Conservation (phyloP, 177 flowering plant genomes). For the Telopea speciosissima region DNA sequence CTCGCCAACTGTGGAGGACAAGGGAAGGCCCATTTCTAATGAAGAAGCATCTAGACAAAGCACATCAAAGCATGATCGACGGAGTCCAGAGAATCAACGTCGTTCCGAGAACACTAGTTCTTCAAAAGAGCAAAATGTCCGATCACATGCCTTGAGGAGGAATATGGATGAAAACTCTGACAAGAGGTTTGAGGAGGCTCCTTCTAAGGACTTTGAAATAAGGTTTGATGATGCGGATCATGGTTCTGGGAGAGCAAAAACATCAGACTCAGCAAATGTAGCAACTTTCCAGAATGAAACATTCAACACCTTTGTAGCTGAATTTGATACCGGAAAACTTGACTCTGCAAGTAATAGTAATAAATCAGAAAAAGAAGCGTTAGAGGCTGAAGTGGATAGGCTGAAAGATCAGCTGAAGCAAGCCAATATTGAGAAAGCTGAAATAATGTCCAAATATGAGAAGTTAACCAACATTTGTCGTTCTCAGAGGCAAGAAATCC, state of each 20-base stretch:
- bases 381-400: constrained; percentile 65
- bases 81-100: constrained; percentile 21
- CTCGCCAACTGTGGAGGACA: constrained; percentile 35
- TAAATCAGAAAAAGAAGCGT: constrained; percentile 30
- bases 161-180: constrained; percentile 23
- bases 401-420: constrained; percentile 68
- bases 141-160: constrained; percentile 18
- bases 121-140: constrained; percentile 23
- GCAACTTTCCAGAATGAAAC: constrained; percentile 38
- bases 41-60: constrained; percentile 37
- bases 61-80: constrained; percentile 22
- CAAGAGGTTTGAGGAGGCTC: constrained; percentile 21
- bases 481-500: constrained; percentile 91
- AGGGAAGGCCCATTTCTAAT: constrained; percentile 46
- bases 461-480: constrained; percentile 89
- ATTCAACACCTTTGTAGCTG: constrained; percentile 76
- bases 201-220: constrained; percentile 46
- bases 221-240: constrained; percentile 30
- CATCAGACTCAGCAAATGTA: constrained; percentile 30
- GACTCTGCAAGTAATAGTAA: constrained; percentile 22
- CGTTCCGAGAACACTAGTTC: constrained; percentile 25
- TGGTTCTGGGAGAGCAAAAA: constrained; percentile 26
- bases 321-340: constrained; percentile 58
- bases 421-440: constrained; percentile 63
- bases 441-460: constrained; percentile 80